These are phyloP conservation scores for Boletus barrowsii DNA, from an alignment of 768 basidiomycete genomes.

Conservation along the genomic window DNA sequence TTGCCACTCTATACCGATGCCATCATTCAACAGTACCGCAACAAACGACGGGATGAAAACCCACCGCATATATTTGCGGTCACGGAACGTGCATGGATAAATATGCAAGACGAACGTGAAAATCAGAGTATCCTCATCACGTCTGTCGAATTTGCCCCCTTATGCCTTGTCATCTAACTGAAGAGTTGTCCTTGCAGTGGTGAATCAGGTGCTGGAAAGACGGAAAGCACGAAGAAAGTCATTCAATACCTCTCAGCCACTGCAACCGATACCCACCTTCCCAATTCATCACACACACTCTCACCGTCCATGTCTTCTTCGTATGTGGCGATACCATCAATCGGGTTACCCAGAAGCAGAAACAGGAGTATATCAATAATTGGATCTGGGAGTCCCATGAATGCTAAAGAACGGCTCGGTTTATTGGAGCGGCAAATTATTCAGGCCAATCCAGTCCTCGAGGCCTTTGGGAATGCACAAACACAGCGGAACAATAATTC, in stretches of 20 bases:
- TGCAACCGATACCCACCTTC: slow-evolving; percentile 71
- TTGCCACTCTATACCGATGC: slow-evolving; percentile 88
- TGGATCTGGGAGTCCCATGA: slow-evolving; percentile 43
- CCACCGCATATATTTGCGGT: slow-evolving; percentile 97
- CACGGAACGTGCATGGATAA: slow-evolving; percentile 96
- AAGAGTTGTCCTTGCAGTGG: slow-evolving; percentile 52
- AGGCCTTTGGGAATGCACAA: slow-evolving; percentile 98
- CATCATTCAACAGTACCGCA: slow-evolving; percentile 88
- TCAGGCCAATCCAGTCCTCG: slow-evolving; percentile 95
- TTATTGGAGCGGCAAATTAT: slow-evolving; percentile 94
- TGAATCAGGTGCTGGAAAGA: slow-evolving; percentile 98
- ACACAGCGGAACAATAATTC: slow-evolving; percentile 99
- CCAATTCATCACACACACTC: slow-evolving; percentile 60
- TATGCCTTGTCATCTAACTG: slow-evolving; percentile 6
- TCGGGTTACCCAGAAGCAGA: slow-evolving; percentile 67
- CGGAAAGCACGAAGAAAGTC: slow-evolving; percentile 98
- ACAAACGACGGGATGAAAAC: slow-evolving; percentile 84
- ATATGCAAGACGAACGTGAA: slow-evolving; percentile 96
- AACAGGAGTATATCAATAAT: slow-evolving; percentile 51
- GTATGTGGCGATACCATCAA: slow-evolving; percentile 55
- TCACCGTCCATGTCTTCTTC: slow-evolving; percentile 58
- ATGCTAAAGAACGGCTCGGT: slow-evolving; percentile 73
- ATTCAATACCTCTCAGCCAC: slow-evolving; percentile 99
- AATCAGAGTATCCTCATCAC: slow-evolving; percentile 98
- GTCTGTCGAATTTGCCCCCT: slow-evolving; percentile 45